phyloP scores from a whole-genome alignment of 2,329 filamentous ascomycete species.

The Nannizziopsis arthrosporioides region DNA sequence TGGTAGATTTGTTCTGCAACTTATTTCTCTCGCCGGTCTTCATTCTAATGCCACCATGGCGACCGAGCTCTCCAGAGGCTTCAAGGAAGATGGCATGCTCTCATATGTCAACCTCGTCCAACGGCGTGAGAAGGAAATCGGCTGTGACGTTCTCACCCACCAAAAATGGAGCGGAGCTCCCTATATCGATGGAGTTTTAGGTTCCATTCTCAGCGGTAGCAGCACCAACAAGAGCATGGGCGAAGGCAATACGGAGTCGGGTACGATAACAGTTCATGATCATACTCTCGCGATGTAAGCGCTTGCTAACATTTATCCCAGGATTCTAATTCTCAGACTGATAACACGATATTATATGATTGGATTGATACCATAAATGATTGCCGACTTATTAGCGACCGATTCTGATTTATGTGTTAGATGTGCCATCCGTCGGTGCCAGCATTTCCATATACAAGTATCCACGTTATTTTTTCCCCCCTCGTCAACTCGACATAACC shows the following conservation, averaged over 20 bases:
- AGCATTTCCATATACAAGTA: no score
- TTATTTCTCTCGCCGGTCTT: conserved; percentile 54
- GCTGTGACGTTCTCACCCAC: conserved; percentile 85
- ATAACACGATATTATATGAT: no score
- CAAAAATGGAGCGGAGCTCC: conserved; percentile 65
- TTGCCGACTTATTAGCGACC: no score
- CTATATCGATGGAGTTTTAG: conserved; percentile 81
- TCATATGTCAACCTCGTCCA: conserved; percentile 95
- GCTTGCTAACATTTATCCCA: not conserved
- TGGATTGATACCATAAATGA: no score
- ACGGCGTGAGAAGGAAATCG: conserved; percentile 75
- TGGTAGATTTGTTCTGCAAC: conserved; percentile 49
- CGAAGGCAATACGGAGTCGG: conserved; percentile 72
- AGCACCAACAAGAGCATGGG: conserved; percentile 88
- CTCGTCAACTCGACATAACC: no score
- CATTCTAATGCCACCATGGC: conserved; percentile 53
- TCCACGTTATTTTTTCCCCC: no score
- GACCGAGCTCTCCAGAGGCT: conserved; percentile 64
- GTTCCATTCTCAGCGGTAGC: conserved; percentile 82
- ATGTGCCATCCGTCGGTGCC: no score
- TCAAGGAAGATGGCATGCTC: conserved; percentile 88
- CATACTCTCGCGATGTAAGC: not conserved
- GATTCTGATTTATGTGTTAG: no score
- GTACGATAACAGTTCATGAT: conserved; percentile 16
- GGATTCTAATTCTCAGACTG: not conserved